A percentile compares a stretch with the other conserved stretches of the same genome.
These are phyloP conservation scores for Saraca asoca DNA, from an alignment of 331 rosid genomes.

Conservation along the genomic window DNA sequence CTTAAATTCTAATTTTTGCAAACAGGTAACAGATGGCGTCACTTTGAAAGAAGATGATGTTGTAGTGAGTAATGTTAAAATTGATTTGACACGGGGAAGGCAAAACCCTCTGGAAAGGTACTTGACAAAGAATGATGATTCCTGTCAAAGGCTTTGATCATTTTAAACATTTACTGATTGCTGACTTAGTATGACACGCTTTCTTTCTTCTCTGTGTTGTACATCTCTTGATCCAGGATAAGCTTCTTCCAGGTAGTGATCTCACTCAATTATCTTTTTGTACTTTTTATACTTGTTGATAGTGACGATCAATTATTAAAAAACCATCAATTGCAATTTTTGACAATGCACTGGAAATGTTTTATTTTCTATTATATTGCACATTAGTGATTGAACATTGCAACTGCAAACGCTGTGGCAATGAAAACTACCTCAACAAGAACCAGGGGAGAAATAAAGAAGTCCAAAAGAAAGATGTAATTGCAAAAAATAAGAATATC, in stretches of 20 bases:
- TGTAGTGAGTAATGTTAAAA: constrained; percentile 56
- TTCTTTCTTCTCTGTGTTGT: constrained; percentile 41
- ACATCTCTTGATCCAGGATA: constrained; percentile 53
- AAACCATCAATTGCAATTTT: constrained; percentile 14
- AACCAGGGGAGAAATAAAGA: not conserved
- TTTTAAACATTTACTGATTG: constrained; percentile 10
- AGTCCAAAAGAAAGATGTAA: not conserved
- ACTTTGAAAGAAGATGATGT: constrained; percentile 62
- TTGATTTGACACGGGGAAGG: constrained; percentile 60
- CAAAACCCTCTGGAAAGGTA: constrained; percentile 68
- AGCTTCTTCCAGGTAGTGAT: constrained; percentile 60
- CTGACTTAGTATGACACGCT: constrained; percentile 23
- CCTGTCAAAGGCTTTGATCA: constrained; percentile 10
- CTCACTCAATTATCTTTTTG: not conserved
- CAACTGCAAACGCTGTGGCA: constrained; percentile 25
- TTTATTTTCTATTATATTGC: constrained; percentile 4
- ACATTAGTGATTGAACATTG: constrained; percentile 8
- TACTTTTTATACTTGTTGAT: not conserved
- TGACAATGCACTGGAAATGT: not conserved
- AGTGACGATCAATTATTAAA: no score
- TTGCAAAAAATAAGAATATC: constrained; percentile 6
- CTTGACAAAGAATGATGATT: constrained; percentile 25
- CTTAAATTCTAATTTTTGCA: constrained; percentile 13
- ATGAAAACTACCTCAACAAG: constrained; percentile 9
- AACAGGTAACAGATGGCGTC: constrained; percentile 42